Conservation (phyloP, 176 grass and related monocot species). For the Eremochloa ophiuroides region DNA sequence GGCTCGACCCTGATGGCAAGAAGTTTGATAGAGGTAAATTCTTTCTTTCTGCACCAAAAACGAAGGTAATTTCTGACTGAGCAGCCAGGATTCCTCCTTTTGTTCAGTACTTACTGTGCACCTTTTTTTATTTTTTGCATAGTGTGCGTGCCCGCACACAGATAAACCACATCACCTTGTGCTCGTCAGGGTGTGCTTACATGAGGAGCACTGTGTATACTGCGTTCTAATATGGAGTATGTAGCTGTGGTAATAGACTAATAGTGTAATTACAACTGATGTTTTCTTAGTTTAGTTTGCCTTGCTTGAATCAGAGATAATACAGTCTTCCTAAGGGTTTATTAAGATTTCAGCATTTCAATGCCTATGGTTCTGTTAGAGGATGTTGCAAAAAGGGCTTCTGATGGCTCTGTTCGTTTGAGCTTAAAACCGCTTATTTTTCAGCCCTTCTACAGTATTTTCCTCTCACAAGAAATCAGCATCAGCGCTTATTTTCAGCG, state of each 20-base stretch:
- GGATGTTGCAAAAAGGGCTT: no score
- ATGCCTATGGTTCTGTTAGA: background rate
- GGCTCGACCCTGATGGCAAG: conserved; percentile 61
- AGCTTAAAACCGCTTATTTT: no score
- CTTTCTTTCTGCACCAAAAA: conserved; percentile 4
- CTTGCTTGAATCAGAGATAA: background rate
- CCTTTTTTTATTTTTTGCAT: no score
- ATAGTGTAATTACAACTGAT: background rate
- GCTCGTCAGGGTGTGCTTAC: no score
- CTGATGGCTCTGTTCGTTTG: no score
- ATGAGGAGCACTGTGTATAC: no score
- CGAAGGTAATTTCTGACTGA: conserved; percentile 39
- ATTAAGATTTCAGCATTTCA: background rate
- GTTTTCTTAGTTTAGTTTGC: background rate
- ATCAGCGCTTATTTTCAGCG: no score
- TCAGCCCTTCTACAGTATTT: no score
- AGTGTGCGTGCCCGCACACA: no score
- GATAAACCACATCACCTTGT: no score
- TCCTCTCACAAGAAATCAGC: no score
- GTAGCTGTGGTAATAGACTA: background rate
- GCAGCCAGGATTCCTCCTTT: background rate
- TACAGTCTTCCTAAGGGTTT: background rate
- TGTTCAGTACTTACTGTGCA: no score
- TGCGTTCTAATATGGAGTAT: background rate
- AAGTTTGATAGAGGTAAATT: conserved; percentile 38